Base-by-base conservation (phyloP, 1,139 yeast species). In the Candida labiduridarum region DNA sequence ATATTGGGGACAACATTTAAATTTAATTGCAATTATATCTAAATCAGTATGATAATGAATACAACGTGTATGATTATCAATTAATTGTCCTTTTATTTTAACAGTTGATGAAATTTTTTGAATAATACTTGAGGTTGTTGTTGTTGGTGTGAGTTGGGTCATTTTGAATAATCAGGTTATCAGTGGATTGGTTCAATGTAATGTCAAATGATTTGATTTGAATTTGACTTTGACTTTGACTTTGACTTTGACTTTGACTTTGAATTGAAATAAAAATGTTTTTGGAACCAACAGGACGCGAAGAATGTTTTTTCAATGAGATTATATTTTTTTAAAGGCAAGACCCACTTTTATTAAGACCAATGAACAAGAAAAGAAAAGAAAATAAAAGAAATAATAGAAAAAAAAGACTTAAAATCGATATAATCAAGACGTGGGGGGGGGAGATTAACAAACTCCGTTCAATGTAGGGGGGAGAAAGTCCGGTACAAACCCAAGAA, bases 11-110 rank as follows among this genome's bases (percentile, higher is more conserved):
- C 80, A 76, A 57, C 80, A 76, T 50, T 65, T 66, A 59, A 72
- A 74, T 54, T 69, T 71, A 48, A 76, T 61, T 15, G 80, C 80
- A 2, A 76, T 70, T n/a, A 76, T 65, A 54, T 76, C 80, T 1
- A 68, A 55, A 3, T 48, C 50, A 29, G 67, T 50, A 47, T 71
- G 68, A 56, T 74, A 76, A 61, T 76, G 80, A 8, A 44, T 39
- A 52, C 80, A 76, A 29, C 80, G 57, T 10, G 80, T 74, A 35
- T 69, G 55, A 3, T 50, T 41, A 55, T 76, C 80, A 4, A 68
- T 60, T 1, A 63, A 34, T 11, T 54, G 58, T 2, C 73, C 72
- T 12, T 29, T 19, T 30, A 51, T 34, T 18, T 15, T 25, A 4
- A 33, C 31, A 2, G 29, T 19, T 8, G 39, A 29, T 7, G 38